Conservation (phyloP, 2,329 filamentous ascomycete genomes). For the Epichloe elymi region DNA sequence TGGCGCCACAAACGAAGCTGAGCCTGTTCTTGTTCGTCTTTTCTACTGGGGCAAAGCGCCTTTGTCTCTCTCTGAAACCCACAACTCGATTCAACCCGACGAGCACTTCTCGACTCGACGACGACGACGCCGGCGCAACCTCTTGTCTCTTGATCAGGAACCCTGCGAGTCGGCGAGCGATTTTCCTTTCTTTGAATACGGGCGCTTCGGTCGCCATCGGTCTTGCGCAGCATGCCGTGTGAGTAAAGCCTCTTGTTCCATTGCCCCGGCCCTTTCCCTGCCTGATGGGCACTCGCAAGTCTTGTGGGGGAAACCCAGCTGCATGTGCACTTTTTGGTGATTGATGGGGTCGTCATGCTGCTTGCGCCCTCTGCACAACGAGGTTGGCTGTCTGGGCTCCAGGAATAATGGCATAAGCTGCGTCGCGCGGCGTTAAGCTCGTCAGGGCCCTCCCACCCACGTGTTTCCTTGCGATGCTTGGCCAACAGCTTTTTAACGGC, state of each 20-base stretch:
- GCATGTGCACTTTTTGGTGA: neutral
- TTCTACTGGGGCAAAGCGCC: neutral
- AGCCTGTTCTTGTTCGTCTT: neutral
- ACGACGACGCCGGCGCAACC: constrained; percentile 2
- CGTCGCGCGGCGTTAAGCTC: neutral
- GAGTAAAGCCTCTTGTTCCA: constrained; percentile 12
- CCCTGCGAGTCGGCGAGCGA: constrained; percentile 3
- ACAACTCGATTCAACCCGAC: constrained; percentile 1
- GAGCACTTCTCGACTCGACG: neutral
- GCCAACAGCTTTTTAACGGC: neutral
- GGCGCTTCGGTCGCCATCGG: constrained; percentile 13
- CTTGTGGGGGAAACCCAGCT: neutral
- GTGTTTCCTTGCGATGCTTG: neutral
- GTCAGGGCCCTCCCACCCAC: neutral
- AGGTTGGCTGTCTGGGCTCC: neutral
- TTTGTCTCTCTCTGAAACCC: neutral
- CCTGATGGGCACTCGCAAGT: neutral
- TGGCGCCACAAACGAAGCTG: neutral
- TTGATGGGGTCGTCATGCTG: neutral
- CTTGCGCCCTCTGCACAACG: neutral
- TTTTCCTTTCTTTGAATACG: constrained; percentile 5
- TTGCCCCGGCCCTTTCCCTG: constrained; percentile 1
- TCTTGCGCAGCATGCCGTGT: constrained; percentile 24
- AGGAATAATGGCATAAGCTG: neutral
- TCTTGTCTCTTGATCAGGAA: constrained; percentile 8